Base-by-base conservation (phyloP, 805 yeast genomes). In the Sungouiella blattae region DNA sequence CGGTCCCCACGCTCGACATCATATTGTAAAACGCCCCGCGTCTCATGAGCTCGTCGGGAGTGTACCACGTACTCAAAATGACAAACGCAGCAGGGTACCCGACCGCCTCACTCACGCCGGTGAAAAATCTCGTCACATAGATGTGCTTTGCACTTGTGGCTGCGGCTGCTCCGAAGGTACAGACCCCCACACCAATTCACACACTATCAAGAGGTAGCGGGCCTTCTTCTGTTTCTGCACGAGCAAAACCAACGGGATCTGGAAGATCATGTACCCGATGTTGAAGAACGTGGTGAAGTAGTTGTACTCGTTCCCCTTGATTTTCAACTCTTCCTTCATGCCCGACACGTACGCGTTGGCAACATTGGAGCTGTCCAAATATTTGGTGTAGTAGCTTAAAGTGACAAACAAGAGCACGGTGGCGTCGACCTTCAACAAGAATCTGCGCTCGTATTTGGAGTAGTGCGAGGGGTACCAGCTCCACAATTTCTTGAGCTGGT, bases 1-100 rank as follows among this genome's bases (percentile, higher is more conserved):
- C 13, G 5, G 36, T 13, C 6, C 42, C 39, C 5, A 17, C 31
- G n/a, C 26, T 24, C 14, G 32, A 35, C 4, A 35, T 14, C 17
- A 28, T 13, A 13, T 30, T 18, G 28, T 28, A 34, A 9, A 38
- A 20, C n/a, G 30, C 34, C 5, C 35, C 15, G 18, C 36, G 26
- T 5, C 15, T 8, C 15, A n/a, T 26, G 5, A 39, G 18, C 13
- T 20, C 33, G 9, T n/a, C 24, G 4, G 33, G 15, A 8, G 39
- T 23, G 33, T 39, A 39, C 32, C 30, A 39, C n/a, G 36, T 16
- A 11, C 43, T 40, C 18, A 39, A 22, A 15, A 36, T 35, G 33
- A 22, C 30, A 21, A 23, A 26, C 13, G 26, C 16, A 4, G 43
- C 25, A 4, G 40, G 43, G 12, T 32, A 39, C 18, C 30, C 30